Base-by-base conservation (phyloP, 1,284 basidiomycete species). In the Ganoderma multipileum region DNA sequence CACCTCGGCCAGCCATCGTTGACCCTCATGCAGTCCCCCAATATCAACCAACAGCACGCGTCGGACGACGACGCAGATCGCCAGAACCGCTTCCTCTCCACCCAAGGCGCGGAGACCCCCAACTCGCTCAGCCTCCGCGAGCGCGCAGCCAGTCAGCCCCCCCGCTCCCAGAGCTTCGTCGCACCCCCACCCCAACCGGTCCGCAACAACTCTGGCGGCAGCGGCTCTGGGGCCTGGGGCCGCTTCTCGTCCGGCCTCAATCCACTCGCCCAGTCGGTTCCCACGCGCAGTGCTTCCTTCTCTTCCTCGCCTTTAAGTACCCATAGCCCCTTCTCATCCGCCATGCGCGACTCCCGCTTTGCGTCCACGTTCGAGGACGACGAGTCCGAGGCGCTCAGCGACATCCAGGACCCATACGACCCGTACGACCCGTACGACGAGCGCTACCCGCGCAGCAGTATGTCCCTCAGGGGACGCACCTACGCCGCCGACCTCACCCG, bases 281-380 rank as follows among this genome's bases (percentile, higher is more conserved):
- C 89, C 69, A 86, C 87, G 72, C 85, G 89, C 66, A 89, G 86
- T 73, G 87, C 90, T 59, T 92, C 90, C 59, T 91, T 91, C 78
- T 90, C 89, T 52, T 73, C 77, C 58, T 76, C 78, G 42, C 75
- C 78, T 39, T 76, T 85, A 47, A 84, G 85, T 72, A 80, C 83
- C 55, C 85, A 87, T 71, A 77, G 81, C 68, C 83, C 85, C 64
- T 89, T 91, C 76, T 81, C 85, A 33, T 87, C 87, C 52, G 83
- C 86, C 44, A 89, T 92, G 85, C 87, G 90, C 67, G 90, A 89
- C 64, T 82, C 83, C 44, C 83, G 88, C 47, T 88, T 91, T 75
- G 82, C 86, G 11, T 90, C 88, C 63, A 90, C 89, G 3, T 87
- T 91, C 76, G 91, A 92, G 79, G 91, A 92, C 74, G 91, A 92